phyloP scores from a whole-genome alignment of 306 rosid genomes.

The Quillaja saponaria region DNA sequence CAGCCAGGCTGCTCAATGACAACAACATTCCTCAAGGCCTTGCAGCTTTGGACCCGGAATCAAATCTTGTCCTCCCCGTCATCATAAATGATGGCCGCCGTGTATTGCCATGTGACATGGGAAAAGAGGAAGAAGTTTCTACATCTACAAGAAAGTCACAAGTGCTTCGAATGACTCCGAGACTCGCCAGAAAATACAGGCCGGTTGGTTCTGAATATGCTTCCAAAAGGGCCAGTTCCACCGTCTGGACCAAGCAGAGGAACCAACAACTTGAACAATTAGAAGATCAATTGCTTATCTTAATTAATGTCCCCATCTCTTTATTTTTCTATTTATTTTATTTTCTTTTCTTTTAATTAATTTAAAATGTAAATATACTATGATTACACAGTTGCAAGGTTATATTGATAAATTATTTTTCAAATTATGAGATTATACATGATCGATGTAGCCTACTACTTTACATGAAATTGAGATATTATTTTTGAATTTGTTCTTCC shows the following conservation, averaged over 20 bases:
- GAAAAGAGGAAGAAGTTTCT: constrained; percentile 1
- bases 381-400: constrained; percentile 2
- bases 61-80: constrained; percentile 38
- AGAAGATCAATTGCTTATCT: no score
- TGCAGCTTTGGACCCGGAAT: background rate
- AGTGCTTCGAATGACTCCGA: background rate
- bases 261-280: constrained; percentile 50
- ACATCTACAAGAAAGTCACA: background rate
- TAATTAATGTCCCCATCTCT: no score
- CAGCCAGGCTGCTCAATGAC: constrained; percentile 38
- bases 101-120: constrained; percentile 20
- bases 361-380: constrained; percentile 21
- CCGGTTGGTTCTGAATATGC: constrained; percentile 52
- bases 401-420: no score
- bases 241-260: constrained; percentile 72
- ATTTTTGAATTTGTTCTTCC: no score
- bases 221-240: constrained; percentile 59
- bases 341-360: background rate
- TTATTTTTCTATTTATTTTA: background rate
- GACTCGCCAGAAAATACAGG: constrained; percentile 35
- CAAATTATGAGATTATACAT: no score
- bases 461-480: no score
- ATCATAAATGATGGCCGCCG: background rate
- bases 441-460: no score
- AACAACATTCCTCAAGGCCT: background rate